Evolutionary conservation across 306 rosid genomes (phyloP), one percentile per base, ranked within the genome.

Genomic region (Macrotyloma uniflorum): DNA sequence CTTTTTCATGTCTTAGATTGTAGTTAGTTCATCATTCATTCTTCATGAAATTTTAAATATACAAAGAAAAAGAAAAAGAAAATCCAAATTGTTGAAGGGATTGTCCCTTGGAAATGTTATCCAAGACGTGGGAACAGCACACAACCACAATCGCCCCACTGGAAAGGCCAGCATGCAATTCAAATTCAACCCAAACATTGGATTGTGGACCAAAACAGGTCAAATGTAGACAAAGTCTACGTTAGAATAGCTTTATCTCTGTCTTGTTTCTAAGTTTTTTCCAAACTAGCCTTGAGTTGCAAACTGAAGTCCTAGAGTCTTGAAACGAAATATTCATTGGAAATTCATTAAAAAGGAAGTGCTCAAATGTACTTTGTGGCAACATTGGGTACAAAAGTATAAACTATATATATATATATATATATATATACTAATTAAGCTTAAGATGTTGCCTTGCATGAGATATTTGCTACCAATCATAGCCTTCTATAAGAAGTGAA

Each of bases 381-480:
- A 76, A 16, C 62, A 16, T 58, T 65, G 36, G 70, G 35, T 51
- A 77, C 79, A 77, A 36, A 64, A 64, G 58, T 16, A 72, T 43
- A 83, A 74, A 54, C 54, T 49, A 77, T 16, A 36, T 36, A 36
- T 36, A 7, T 35, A 35, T 35, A 5, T 33, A 33, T 33, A 33
- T 33, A 5, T 33, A 4, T 33, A 35, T 3, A 40, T 73, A 67
- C 70, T 49, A 67, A 54, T 50, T 67, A 77, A 77, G 79, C 66
- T 69, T 62, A 38, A 62, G 70, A 40, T 18, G 30, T 20, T 50
- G 74, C 43, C 24, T 47, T 67, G 83, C 82, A 83, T 67, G 51
- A 68, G 62, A 83, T 62, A 78, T 62, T 80, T 53, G 64, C 72
- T 85, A 78, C 76, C 78, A 78, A 71, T 67, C 72, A 80, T 65